Conservation (phyloP, 495 filamentous ascomycete species). For the Umbilicaria muhlenbergii region DNA sequence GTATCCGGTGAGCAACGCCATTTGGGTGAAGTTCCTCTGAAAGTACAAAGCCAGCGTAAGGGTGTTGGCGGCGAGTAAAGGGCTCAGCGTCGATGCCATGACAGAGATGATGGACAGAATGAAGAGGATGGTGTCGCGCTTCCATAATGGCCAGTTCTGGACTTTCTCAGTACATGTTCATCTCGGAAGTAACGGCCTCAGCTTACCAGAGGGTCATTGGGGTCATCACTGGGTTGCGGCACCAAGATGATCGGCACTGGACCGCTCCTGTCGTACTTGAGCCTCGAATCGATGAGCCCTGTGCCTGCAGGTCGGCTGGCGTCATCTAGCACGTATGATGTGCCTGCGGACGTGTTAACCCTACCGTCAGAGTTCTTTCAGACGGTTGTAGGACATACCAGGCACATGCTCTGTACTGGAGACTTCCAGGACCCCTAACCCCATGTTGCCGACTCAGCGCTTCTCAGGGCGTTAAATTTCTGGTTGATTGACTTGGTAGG, state of each 20-base stretch:
- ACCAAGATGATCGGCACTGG: conserved; percentile 55
- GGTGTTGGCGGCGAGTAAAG: conserved; percentile 78
- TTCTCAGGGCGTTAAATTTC: background rate
- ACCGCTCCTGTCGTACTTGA: conserved; percentile 62
- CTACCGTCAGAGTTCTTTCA: background rate
- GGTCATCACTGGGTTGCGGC: conserved; percentile 66
- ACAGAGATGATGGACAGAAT: conserved; percentile 67
- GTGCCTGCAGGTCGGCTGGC: conserved; percentile 26
- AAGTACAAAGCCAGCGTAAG: conserved; percentile 51
- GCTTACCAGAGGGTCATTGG: conserved; percentile 58
- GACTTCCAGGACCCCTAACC: conserved; percentile 67
- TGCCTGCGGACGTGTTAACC: conserved; percentile 29
- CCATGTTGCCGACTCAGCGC: conserved; percentile 37
- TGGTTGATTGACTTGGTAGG: no score
- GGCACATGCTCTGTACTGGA: conserved; percentile 49
- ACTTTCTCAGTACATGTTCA: conserved; percentile 9
- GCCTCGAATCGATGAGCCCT: conserved; percentile 19
- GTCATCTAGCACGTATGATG: conserved; percentile 47
- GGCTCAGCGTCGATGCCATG: conserved; percentile 63
- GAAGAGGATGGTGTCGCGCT: conserved; percentile 63
- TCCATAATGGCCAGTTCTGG: conserved; percentile 84
- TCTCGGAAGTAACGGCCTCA: conserved; percentile 5
- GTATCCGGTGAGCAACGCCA: conserved; percentile 76
- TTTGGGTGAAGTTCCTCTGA: conserved; percentile 41
- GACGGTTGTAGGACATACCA: conserved; percentile 31